These are phyloP conservation scores for Trichoderma pleuroti DNA, from an alignment of 2,329 filamentous ascomycete species.

Conservation along the genomic window DNA sequence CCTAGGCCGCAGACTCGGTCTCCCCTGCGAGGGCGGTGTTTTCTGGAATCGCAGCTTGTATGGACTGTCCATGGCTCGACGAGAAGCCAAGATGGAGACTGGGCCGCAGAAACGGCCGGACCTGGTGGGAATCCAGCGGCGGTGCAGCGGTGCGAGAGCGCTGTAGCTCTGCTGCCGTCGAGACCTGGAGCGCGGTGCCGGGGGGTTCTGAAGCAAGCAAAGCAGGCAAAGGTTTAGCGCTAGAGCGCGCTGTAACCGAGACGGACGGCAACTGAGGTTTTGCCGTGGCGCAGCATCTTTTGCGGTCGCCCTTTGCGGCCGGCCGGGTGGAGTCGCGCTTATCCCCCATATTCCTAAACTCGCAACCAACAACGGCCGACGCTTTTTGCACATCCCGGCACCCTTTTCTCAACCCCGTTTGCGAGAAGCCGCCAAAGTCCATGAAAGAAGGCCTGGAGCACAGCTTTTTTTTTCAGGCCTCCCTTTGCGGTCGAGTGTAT, in stretches of 20 bases:
- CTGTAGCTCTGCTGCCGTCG: not conserved
- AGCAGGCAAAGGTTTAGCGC: not conserved
- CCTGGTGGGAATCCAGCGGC: conserved; percentile 8
- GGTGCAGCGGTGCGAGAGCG: conserved; percentile 7
- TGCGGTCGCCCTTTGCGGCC: conserved; percentile 16
- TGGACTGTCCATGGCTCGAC: not conserved
- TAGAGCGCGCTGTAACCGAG: not conserved
- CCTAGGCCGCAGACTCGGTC: conserved; percentile 16
- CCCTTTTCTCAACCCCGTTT: not conserved
- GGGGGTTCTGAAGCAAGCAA: not conserved
- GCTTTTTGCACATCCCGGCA: not conserved
- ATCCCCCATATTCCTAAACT: not conserved
- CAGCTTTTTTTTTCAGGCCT: conserved; percentile 8
- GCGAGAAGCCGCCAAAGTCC: too few relatives aligned
- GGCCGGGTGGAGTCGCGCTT: conserved; percentile 6
- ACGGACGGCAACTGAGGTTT: not conserved
- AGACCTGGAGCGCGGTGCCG: not conserved
- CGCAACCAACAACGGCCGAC: not conserved
- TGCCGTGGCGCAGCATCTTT: conserved; percentile 14
- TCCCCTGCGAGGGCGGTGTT: conserved; percentile 14
- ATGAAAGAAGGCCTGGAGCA: too few relatives aligned
- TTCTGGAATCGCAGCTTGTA: not conserved
- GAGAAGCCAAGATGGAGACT: not conserved
- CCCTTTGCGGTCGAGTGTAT: not conserved
- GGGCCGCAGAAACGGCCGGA: conserved; percentile 21